Conservation (phyloP, 1,284 basidiomycete genomes). For the Hortiboletus rubellus region DNA sequence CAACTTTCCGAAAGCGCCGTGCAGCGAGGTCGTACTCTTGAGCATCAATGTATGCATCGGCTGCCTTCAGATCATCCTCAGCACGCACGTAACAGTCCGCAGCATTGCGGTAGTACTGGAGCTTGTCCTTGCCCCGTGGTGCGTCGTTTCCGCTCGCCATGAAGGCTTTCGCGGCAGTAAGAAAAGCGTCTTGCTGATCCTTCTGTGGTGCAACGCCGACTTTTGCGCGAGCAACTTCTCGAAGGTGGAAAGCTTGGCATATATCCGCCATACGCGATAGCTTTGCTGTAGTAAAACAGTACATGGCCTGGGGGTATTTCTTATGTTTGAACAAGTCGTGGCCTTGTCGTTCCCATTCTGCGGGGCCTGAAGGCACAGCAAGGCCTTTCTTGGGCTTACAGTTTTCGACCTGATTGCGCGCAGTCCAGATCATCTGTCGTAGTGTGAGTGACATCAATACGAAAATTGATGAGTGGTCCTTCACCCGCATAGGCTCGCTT, state of each 20-base stretch:
- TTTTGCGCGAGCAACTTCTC: slow-evolving; percentile 42
- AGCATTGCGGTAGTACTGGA: slow-evolving; percentile 48
- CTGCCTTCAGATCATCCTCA: slow-evolving; percentile 45
- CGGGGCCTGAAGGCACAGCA: slow-evolving; percentile 46
- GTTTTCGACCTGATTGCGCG: slow-evolving; percentile 43
- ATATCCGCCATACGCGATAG: slow-evolving; percentile 46
- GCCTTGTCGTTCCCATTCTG: slow-evolving; percentile 59
- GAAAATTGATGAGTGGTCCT: slow-evolving; percentile 7
- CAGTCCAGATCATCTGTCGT: slow-evolving; percentile 51
- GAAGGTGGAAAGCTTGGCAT: slow-evolving; percentile 45
- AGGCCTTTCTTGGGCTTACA: slow-evolving; percentile 45
- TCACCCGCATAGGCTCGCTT: slow-evolving; percentile 58
- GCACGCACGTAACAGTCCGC: slow-evolving; percentile 54
- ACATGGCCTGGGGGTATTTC: slow-evolving; percentile 58
- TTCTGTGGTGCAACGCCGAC: slow-evolving; percentile 19
- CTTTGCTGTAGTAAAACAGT: slow-evolving; percentile 59
- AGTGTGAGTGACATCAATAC: not conserved
- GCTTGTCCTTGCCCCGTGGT: slow-evolving; percentile 24
- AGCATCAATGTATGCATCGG: slow-evolving; percentile 45
- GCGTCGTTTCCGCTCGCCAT: slow-evolving; percentile 39
- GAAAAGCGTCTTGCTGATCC: slow-evolving; percentile 41
- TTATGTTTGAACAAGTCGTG: slow-evolving; percentile 53
- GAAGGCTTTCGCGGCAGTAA: slow-evolving; percentile 52
- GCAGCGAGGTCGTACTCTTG: slow-evolving; percentile 48
- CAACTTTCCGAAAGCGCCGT: slow-evolving; percentile 48